These are phyloP conservation scores for Coemansia furcata DNA, from an alignment of 192 early-diverging fungal species.

Conservation along the genomic window DNA sequence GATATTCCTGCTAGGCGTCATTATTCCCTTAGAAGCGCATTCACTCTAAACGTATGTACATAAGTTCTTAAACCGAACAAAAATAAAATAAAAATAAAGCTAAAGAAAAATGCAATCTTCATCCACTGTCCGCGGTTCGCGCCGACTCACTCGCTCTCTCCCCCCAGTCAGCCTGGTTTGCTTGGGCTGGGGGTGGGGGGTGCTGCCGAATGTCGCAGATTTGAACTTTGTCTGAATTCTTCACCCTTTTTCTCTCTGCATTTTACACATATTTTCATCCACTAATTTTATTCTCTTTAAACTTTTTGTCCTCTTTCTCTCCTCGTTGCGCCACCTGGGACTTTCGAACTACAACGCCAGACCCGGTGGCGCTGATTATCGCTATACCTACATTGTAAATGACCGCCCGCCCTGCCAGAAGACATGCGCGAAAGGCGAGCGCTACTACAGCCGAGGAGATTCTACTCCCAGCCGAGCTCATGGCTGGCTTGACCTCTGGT, in stretches of 20 bases:
- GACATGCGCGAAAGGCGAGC: slow-evolving; percentile 50
- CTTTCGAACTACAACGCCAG: neutral
- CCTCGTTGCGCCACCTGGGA: neutral
- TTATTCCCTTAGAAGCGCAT: neutral
- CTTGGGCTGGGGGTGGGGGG: no score
- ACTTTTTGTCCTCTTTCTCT: neutral
- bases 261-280: neutral
- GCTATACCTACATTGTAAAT: slow-evolving; percentile 9
- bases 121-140: neutral
- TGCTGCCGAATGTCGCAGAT: no score
- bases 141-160: neutral
- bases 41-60: neutral
- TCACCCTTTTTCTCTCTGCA: neutral
- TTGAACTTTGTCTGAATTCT: neutral
- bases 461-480: slow-evolving; percentile 48
- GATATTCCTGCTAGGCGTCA: slow-evolving; percentile 2
- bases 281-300: neutral
- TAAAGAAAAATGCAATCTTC: neutral
- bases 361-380: slow-evolving; percentile 1
- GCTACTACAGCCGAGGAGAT: slow-evolving; percentile 51
- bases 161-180: neutral
- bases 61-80: neutral
- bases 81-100: neutral
- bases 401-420: slow-evolving; percentile 31
- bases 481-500: slow-evolving; percentile 38